These are phyloP conservation scores for Clarireedia sp. DNA, from an alignment of 2,329 filamentous ascomycete species.

Conservation along the genomic window DNA sequence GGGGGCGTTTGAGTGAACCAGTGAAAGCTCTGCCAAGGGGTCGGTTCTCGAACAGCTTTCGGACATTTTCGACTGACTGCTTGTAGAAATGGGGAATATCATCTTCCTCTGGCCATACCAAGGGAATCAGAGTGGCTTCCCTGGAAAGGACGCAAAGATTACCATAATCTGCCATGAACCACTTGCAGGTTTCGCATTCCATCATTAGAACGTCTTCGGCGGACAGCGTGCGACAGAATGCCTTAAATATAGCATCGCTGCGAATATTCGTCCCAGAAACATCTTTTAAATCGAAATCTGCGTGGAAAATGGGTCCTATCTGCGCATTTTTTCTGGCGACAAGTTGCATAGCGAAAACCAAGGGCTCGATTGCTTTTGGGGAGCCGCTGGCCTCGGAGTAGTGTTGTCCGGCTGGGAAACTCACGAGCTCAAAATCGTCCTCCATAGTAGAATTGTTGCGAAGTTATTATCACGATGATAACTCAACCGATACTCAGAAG, in stretches of 20 bases:
- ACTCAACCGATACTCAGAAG: too few species aligned
- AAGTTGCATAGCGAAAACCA: background rate
- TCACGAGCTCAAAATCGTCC: slow-evolving; percentile 2
- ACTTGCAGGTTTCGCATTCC: slow-evolving; percentile 2
- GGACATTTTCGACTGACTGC: background rate
- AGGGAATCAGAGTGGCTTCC: background rate
- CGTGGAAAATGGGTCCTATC: background rate
- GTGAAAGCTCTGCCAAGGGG: background rate
- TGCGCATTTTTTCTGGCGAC: background rate
- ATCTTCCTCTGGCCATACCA: slow-evolving; percentile 2
- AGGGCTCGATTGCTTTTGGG: background rate
- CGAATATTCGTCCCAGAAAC: background rate
- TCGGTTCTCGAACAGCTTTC: background rate
- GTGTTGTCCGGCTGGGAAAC: background rate
- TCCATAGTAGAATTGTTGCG: background rate
- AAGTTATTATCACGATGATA: background rate
- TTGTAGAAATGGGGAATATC: background rate
- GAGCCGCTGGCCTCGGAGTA: background rate
- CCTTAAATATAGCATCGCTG: background rate
- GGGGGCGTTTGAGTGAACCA: background rate
- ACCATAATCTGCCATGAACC: background rate
- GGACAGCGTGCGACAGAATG: background rate
- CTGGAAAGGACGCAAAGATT: background rate
- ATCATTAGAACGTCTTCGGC: background rate
- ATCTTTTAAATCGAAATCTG: background rate